Percentiles rank a stretch among this genome's conserved stretches.
Evolutionary conservation across 2,329 filamentous ascomycete species (phyloP).

Genomic region (Mariannaea sp.): DNA sequence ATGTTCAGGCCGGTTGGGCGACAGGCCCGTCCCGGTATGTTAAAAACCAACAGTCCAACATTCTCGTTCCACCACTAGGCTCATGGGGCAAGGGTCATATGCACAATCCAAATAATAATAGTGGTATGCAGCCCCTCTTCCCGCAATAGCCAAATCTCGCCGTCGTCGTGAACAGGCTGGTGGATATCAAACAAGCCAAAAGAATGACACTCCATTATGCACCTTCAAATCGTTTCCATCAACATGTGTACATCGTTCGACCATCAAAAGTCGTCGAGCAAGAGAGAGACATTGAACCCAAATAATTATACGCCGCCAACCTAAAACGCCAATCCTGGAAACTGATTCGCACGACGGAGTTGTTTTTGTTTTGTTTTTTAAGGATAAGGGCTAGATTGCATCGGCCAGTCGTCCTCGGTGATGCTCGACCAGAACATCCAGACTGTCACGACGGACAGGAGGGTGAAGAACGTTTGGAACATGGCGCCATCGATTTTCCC

Average conservation of each 20-base stretch:
- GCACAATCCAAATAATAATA: slow-evolving; percentile 21
- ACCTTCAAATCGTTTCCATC: slow-evolving; percentile 35
- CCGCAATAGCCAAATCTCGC: slow-evolving; percentile 34
- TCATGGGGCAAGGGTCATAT: slow-evolving; percentile 24
- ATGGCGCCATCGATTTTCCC: slow-evolving; percentile 92
- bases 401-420: slow-evolving; percentile 97
- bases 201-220: slow-evolving; percentile 28
- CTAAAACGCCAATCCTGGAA: slow-evolving; percentile 35
- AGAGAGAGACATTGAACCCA: slow-evolving; percentile 38
- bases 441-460: slow-evolving; percentile 78
- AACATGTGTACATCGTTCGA: slow-evolving; percentile 39
- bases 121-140: slow-evolving; percentile 30
- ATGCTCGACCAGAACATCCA: slow-evolving; percentile 99
- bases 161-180: slow-evolving; percentile 17
- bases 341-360: too few species aligned
- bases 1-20: slow-evolving; percentile 35
- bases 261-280: slow-evolving; percentile 35
- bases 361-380: too few species aligned
- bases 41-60: slow-evolving; percentile 31
- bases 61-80: slow-evolving; percentile 27
- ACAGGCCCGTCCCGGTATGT: slow-evolving; percentile 28
- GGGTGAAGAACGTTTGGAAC: slow-evolving; percentile 91
- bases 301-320: slow-evolving; percentile 31
- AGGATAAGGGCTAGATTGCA: slow-evolving; percentile 53
- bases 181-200: slow-evolving; percentile 22